These are phyloP conservation scores for Beauveria scarabaeidicola DNA, from an alignment of 2,329 filamentous ascomycete species.

Conservation along the genomic window DNA sequence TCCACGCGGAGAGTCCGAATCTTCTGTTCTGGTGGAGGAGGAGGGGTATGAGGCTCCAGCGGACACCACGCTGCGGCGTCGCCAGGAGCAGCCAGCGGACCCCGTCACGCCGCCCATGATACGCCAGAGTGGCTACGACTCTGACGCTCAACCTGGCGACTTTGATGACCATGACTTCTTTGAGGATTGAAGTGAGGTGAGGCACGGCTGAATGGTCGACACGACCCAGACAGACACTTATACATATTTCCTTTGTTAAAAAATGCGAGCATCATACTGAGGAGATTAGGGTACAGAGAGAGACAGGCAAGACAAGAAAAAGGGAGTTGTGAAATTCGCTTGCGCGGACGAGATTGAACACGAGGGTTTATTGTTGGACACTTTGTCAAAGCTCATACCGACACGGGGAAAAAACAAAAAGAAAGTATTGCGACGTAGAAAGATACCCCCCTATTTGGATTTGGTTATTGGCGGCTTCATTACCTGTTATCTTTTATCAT, in stretches of 20 bases:
- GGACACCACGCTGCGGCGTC: conserved; percentile 36
- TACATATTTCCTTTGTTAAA: conserved; percentile 21
- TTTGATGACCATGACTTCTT: conserved; percentile 54
- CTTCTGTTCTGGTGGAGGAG: conserved; percentile 16
- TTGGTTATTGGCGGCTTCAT: conserved; percentile 7
- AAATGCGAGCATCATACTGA: conserved; percentile 10
- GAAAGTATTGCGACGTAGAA: conserved; percentile 15
- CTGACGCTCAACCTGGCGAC: conserved; percentile 50
- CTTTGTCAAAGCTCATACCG: not conserved
- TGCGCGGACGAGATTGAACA: not conserved
- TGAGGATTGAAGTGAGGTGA: conserved; percentile 28
- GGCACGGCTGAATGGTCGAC: not conserved
- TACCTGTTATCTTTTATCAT: not conserved
- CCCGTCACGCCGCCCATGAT: conserved; percentile 56
- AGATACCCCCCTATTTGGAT: conserved; percentile 18
- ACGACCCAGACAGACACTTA: conserved; percentile 1
- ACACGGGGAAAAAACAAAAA: not conserved
- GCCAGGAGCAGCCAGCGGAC: conserved; percentile 25
- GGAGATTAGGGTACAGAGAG: not conserved
- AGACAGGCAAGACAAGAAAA: not conserved
- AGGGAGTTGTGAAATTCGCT: not conserved
- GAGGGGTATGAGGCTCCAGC: conserved; percentile 30
- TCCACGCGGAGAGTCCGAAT: conserved; percentile 22
- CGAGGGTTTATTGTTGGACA: not conserved
- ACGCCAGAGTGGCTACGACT: conserved; percentile 49